Conservation (phyloP, 1,284 basidiomycete genomes). For the Ustilago curta region DNA sequence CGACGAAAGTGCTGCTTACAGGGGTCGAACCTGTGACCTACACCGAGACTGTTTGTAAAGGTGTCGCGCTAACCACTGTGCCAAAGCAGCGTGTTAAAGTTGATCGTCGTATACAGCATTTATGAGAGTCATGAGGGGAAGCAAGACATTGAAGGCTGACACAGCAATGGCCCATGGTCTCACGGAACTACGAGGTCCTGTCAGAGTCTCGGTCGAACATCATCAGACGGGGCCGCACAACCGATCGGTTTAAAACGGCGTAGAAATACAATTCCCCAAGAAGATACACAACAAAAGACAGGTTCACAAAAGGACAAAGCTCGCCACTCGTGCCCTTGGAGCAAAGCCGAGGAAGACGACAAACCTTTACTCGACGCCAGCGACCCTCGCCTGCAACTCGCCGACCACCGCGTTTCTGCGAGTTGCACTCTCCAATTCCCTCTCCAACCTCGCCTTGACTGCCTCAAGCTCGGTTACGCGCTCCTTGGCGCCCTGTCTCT, state of each 20-base stretch:
- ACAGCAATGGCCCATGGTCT: too few species aligned
- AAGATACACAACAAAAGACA: too few species aligned
- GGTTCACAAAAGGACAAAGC: too few species aligned
- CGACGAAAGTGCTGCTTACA: constrained; percentile 31
- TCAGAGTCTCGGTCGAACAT: too few species aligned
- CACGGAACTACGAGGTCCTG: too few species aligned
- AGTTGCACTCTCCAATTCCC: constrained; percentile 44
- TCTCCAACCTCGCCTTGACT: constrained; percentile 38
- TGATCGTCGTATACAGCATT: not conserved
- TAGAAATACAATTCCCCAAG: too few species aligned
- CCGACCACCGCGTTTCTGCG: constrained; percentile 42
- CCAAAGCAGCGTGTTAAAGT: constrained; percentile 20
- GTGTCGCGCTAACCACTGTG: constrained; percentile 30
- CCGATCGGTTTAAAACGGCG: too few species aligned
- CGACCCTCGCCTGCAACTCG: constrained; percentile 44
- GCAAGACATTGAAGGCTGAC: too few species aligned
- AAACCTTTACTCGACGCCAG: constrained; percentile 16
- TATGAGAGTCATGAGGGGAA: too few species aligned
- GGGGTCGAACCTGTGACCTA: constrained; percentile 48
- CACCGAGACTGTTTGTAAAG: constrained; percentile 33
- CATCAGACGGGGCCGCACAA: too few species aligned
- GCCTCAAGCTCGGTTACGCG: constrained; percentile 71
- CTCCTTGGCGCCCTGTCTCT: constrained; percentile 94
- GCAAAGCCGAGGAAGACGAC: too few species aligned
- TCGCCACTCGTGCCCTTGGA: too few species aligned